Percentiles rank a stretch among this genome's conserved stretches.
Evolutionary conservation across 805 yeast genomes (phyloP).

Genomic region (Metschnikowia bowlesiae): DNA sequence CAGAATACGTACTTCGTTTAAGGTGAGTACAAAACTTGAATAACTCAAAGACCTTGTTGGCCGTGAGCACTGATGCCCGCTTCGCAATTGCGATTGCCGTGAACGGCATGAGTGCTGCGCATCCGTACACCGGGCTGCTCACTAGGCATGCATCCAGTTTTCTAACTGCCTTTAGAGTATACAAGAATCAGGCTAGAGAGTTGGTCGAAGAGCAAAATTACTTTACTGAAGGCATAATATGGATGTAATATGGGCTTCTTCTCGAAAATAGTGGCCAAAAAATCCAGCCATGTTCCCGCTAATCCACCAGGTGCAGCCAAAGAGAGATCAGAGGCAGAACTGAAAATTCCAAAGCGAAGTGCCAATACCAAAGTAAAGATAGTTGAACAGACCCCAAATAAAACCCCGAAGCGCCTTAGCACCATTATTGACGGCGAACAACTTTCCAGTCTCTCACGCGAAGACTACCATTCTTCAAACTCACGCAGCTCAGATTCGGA

Average conservation of each 20-base stretch:
- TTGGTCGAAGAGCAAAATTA: background rate
- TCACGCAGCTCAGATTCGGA: background rate
- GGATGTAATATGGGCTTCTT: background rate
- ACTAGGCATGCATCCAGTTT: background rate
- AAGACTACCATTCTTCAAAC: slow-evolving; percentile 10
- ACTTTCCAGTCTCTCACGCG: slow-evolving; percentile 15
- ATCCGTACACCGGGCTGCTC: slow-evolving; percentile 2
- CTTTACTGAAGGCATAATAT: background rate
- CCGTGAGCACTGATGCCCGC: background rate
- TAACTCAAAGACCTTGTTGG: background rate
- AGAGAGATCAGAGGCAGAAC: background rate
- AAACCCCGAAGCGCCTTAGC: slow-evolving; percentile 17
- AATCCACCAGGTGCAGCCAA: background rate
- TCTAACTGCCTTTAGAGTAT: background rate
- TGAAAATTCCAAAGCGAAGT: background rate
- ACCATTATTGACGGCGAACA: slow-evolving; percentile 25
- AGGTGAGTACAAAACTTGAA: background rate
- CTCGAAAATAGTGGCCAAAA: background rate
- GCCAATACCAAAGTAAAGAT: background rate
- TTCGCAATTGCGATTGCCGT: background rate
- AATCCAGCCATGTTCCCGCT: background rate
- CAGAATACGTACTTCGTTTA: no score
- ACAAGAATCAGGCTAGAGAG: background rate
- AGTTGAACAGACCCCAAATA: background rate
- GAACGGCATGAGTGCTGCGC: background rate